phyloP scores from a whole-genome alignment of 2,329 filamentous ascomycete genomes.

The Claviceps cyperi region DNA sequence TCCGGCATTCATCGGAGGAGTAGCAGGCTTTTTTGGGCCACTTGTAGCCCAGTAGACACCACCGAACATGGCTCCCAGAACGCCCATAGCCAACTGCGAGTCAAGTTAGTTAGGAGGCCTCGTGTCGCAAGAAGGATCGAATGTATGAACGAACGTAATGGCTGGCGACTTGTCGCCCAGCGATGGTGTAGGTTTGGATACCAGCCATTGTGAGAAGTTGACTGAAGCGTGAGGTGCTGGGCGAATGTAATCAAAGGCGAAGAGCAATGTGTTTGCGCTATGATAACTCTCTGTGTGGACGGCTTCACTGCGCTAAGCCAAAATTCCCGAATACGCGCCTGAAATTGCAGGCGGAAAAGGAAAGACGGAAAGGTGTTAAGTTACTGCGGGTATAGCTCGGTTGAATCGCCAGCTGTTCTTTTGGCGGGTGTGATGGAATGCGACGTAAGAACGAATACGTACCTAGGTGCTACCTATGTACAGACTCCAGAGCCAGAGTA shows the following conservation, averaged over 20 bases:
- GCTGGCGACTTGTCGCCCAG: conserved; percentile 45
- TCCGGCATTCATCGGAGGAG: conserved; percentile 47
- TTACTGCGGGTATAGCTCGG: conserved; percentile 17
- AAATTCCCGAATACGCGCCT: conserved; percentile 14
- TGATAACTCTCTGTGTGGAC: conserved; percentile 14
- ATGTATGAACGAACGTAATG: conserved; percentile 38
- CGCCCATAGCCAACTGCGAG: conserved; percentile 40
- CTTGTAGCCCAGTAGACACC: conserved; percentile 29
- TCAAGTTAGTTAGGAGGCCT: conserved; percentile 4
- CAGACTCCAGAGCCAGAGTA: too few species aligned
- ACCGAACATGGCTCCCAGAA: conserved; percentile 36
- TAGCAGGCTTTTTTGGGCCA: conserved; percentile 30
- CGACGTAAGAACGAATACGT: too few species aligned
- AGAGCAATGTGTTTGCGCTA: conserved; percentile 1
- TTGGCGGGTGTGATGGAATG: background rate
- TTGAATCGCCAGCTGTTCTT: background rate
- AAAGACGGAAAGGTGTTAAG: background rate
- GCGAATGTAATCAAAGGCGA: background rate
- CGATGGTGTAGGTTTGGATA: conserved; percentile 34
- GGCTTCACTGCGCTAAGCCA: conserved; percentile 10
- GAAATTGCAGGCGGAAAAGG: conserved; percentile 18
- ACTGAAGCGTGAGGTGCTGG: conserved; percentile 10
- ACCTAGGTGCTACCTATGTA: too few species aligned
- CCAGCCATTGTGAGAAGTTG: conserved; percentile 22
- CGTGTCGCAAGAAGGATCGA: conserved; percentile 1